Evolutionary conservation across 2,329 filamentous ascomycete genomes (phyloP), one percentile per base, ranked within the genome.

Genomic region (Pseudocercospora crystallina): DNA sequence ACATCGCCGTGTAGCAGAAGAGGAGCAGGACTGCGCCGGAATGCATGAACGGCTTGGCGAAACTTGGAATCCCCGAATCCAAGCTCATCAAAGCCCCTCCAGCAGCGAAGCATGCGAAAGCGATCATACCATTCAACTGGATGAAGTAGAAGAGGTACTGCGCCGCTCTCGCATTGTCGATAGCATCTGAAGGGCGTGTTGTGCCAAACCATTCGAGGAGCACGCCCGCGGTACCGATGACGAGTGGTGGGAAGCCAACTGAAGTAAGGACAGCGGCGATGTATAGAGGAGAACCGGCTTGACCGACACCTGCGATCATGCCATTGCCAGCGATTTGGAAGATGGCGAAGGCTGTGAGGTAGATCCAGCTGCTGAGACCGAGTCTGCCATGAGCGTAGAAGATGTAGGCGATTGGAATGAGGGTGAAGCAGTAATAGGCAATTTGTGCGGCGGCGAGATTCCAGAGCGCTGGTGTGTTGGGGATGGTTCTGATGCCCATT

Each of bases 211-310:
- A 51, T 30, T 51, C 36, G 5, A 45, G 30, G 8, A 51, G 31
- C 1, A 46, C 41, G 12, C 33, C 48, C 14, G 48, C 41, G 8
- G 42, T 45, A 5, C 35, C 48, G 9, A 51, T 31, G 8, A 41
- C 40, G 29, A 51, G 48, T 33, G 42, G 48, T 8, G 42, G 35
- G 8, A 45, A 35, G 11, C 29, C 48, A 8, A 41, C 26, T 1
- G 48, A 45, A 13, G 43, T 43, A 5, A 51, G 30, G n/a, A 41
- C 37, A n/a, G 48, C 33, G 13, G 48, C 48, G 42, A 51, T 45
- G 36, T 45, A 46, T 5, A 20, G 36, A n/a, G 48, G 42, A 17
- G 41, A 26, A 10, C 17, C 36, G 2, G n/a, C 35, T 51, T 41
- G 11, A n/a, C 48, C 48, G n/a, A 38, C 40, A 15, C 15, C 47